Evolutionary conservation across 768 basidiomycete species (phyloP), one percentile per base, ranked within the genome.

Genomic region (Neoboletus subvelutipes): DNA sequence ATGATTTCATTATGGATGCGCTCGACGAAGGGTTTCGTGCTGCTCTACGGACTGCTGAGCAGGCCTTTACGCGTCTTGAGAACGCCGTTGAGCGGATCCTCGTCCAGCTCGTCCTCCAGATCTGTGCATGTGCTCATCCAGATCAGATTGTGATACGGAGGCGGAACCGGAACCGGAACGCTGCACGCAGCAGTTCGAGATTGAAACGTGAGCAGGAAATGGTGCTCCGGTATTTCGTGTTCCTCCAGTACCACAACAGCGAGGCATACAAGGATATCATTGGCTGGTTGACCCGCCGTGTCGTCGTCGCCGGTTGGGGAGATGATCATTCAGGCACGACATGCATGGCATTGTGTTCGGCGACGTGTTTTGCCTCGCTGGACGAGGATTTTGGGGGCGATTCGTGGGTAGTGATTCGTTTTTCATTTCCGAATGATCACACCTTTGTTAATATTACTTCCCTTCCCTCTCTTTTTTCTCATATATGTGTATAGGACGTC

Each of bases 231-330:
- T 85, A 79, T 63, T 75, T 84, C 43, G 71, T 78, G 12, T 84
- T 85, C 59, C 69, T 85, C 0, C 77, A 83, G n/a, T 85, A 82
- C 58, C 73, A 83, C 15, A 85, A 85, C 56, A 78, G 81, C 60
- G 67, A 71, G 10, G 75, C 75, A 12, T 85, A 83, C 59, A 61
- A 66, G 24, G 65, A 77, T 45, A 76, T 75, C 12, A 67, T 82
- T 28, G 57, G 45, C 0, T 55, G 63, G 6, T 58, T 71, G 24
- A 73, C 73, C 9, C 60, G 58, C 2, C 62, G 65, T 5, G 59
- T 67, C 48, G 57, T 63, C 42, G 62, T 67, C 9, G n/a, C n/a
- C n/a, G n/a, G n/a, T n/a, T n/a, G 70, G 62, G 41, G 61, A 64
- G 20, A 59, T 61, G 20, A 26, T 64, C 56, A 40, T 66, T 20